phyloP scores from a whole-genome alignment of 768 basidiomycete genomes.

The button mushroom (Agaricus bisporus) region DNA sequence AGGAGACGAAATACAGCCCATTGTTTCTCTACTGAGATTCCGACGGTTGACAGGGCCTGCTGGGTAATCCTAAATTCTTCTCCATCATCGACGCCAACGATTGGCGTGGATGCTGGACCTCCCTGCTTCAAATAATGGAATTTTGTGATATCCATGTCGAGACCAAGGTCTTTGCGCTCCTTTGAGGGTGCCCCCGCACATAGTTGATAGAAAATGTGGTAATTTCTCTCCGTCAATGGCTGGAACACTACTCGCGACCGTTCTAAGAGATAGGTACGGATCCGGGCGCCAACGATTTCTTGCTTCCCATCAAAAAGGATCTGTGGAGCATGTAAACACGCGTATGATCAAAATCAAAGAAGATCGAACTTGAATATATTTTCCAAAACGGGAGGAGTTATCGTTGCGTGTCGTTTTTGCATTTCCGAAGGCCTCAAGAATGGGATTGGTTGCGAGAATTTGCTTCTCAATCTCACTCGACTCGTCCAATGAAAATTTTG shows the following conservation, averaged over 20 bases:
- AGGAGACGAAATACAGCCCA: conserved; percentile 97
- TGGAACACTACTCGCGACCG: conserved; percentile 98
- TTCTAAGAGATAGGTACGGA: conserved; percentile 95
- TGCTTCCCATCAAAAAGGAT: conserved; percentile 94
- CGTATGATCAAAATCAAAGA: not conserved
- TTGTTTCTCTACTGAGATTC: conserved; percentile 95
- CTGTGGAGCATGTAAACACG: conserved; percentile 34
- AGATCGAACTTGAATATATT: conserved; percentile 89
- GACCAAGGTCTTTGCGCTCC: conserved; percentile 90
- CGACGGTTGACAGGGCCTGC: conserved; percentile 92
- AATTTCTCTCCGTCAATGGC: conserved; percentile 94
- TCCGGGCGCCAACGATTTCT: conserved; percentile 98
- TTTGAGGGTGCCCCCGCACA: conserved; percentile 93
- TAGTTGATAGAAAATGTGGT: conserved; percentile 99
- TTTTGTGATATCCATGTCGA: conserved; percentile 79
- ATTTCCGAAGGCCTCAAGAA: conserved; percentile 98
- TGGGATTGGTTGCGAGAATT: conserved; percentile 98
- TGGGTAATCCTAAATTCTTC: conserved; percentile 95
- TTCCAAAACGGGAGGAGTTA: conserved; percentile 98
- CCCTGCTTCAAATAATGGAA: conserved; percentile 94
- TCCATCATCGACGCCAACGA: conserved; percentile 89
- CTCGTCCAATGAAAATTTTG: conserved; percentile 73
- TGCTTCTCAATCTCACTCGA: conserved; percentile 95
- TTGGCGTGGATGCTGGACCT: conserved; percentile 80
- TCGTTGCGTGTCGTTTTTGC: conserved; percentile 99